Evolutionary conservation across 371 early-diverging fungal species (phyloP), one percentile per base, ranked within the genome.

Genomic region (Lichtheimia corymbifera): DNA sequence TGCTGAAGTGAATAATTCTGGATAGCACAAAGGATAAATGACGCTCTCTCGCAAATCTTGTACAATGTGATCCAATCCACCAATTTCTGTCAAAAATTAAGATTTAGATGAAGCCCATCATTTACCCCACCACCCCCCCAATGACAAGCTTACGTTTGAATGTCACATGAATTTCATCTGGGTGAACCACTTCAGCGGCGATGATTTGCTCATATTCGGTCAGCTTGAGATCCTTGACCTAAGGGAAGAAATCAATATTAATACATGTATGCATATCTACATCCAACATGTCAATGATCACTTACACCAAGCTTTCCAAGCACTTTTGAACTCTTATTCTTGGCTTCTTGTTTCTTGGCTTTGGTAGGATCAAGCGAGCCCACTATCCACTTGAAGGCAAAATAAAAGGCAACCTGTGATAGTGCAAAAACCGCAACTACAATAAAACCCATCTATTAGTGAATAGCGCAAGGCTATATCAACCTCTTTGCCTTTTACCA

Each of bases 191-290:
- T 73, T 97, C 98, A 44, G 91, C 75, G 47, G 95, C 93, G 57
- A 98, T 97, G 20, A 95, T 87, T 72, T 92, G 90, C 77, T 98
- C 98, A 67, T 98, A 91, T 69, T 94, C 95, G 50, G 83, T 90
- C 64, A 98, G 73, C 63, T 91, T 87, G 56, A 96, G 65, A 67
- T 91, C 88, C 52, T 82, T 79, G 52, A 78, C 72, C 86, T 87
- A 62, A 27, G 49, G 1, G 35, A 2, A 18, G 28, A 17, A 28
- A 47, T 30, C 11, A 40, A 50, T 18, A 28, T 28, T 43, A 18
- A 55, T 59, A 12, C 17, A 53, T 40, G 22, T 5, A 43, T 9
- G n/a, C 11, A 42, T 17, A 6, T 50, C 3, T 35, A 27, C 11
- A 41, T 12, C 4, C 43, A 50, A 30, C 22, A 14, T 55, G 28